These are phyloP conservation scores for Phoenix roebelenii DNA, from an alignment of 176 grass and related monocot genomes.

Conservation along the genomic window DNA sequence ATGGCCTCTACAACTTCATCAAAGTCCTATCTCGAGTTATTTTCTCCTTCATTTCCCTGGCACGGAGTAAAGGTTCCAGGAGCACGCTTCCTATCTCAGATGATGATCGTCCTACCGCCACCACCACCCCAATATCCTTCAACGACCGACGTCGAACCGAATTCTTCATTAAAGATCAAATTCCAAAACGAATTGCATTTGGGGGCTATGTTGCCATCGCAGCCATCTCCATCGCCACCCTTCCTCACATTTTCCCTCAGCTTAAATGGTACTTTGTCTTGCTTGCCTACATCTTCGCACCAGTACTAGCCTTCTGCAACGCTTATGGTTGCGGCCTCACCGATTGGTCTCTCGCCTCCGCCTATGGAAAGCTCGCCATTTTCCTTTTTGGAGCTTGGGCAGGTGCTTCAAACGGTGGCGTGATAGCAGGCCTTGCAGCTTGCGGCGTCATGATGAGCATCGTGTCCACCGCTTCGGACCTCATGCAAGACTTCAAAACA, in stretches of 20 bases:
- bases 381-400: constrained; percentile 8
- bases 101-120: background rate
- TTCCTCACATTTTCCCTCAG: no score
- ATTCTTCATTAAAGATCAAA: no score
- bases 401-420: background rate
- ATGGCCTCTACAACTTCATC: constrained; percentile 14
- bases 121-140: no score
- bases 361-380: constrained; percentile 15
- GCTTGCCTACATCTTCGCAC: no score
- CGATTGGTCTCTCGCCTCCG: background rate
- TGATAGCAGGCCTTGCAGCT: constrained; percentile 6
- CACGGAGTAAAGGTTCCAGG: background rate
- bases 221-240: no score
- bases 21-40: background rate
- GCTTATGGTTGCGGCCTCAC: background rate
- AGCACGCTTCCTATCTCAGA: constrained; percentile 2
- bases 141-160: no score
- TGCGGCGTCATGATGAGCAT: constrained; percentile 12
- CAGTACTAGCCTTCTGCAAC: no score
- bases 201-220: no score
- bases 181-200: no score
- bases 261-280: no score
- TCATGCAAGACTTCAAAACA: constrained; percentile 19
- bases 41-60: background rate
- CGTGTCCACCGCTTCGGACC: constrained; percentile 3